phyloP scores from a whole-genome alignment of 163 green algal species.

The Trebouxia gelatinosa region DNA sequence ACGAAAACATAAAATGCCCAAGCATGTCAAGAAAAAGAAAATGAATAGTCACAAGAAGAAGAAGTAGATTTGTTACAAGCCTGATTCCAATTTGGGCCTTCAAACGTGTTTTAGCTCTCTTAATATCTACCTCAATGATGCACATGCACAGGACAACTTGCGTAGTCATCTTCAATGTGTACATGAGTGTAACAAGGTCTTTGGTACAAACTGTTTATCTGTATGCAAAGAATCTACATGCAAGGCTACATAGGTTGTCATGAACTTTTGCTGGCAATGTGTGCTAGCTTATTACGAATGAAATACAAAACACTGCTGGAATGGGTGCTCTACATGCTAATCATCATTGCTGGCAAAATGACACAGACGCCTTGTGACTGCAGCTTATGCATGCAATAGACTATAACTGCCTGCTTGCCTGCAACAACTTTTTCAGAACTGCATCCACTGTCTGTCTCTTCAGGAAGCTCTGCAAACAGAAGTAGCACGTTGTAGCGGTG shows the following conservation, averaged over 20 bases:
- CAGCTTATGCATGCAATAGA: no score
- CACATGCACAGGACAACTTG: no score
- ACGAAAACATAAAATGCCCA: conserved; percentile 84
- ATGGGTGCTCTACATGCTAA: neutral
- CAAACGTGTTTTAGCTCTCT: neutral
- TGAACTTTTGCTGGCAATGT: neutral
- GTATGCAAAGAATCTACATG: neutral
- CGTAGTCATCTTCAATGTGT: no score
- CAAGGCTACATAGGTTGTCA: neutral
- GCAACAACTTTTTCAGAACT: conserved; percentile 5
- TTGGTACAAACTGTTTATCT: neutral
- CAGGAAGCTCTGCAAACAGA: no score
- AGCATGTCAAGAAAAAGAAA: conserved; percentile 90
- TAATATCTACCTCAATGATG: neutral
- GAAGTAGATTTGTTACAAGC: neutral
- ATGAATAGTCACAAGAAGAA: conserved; percentile 51
- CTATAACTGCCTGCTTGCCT: no score
- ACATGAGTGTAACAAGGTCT: no score
- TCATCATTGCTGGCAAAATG: neutral
- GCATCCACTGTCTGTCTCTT: conserved; percentile 28
- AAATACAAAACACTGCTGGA: neutral
- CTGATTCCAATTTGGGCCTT: neutral
- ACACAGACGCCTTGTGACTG: neutral
- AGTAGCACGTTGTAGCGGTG: no score
- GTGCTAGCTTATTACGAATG: neutral